Evolutionary conservation across 768 basidiomycete genomes (phyloP), one percentile per base, ranked within the genome.

Genomic region (Favolaschia claudopus): DNA sequence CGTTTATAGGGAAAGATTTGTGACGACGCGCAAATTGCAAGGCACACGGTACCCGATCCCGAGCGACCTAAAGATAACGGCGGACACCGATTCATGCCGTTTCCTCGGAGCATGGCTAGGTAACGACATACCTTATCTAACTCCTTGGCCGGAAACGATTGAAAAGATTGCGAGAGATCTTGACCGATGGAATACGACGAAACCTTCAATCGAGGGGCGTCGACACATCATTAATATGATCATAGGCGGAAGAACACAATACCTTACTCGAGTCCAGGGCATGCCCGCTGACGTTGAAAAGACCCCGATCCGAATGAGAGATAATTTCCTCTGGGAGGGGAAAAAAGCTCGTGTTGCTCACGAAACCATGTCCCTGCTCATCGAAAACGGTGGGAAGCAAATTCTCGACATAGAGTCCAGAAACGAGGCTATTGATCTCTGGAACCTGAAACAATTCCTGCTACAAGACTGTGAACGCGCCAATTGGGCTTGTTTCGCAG

Each of bases 231-330:
- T n/a, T n/a, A n/a, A n/a, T n/a, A n/a, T n/a, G n/a, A n/a, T n/a
- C n/a, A n/a, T n/a, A n/a, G n/a, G n/a, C n/a, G n/a, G n/a, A n/a
- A n/a, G n/a, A n/a, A n/a, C n/a, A n/a, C n/a, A n/a, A n/a, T 72
- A 64, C 51, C 49, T 68, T 1, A 58, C 69, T 0, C 52, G 48
- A 22, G 65, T 67, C 0, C 69, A 70, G 45, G 67, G 71, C 5
- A 72, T 27, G 24, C 43, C 43, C 24, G 12, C 17, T 17, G 22
- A 25, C 13, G 31, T 45, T 17, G 43, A 45, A 19, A n/a, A 45
- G 19, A 25, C 22, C 27, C 43, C 31, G 24, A 25, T 27, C 20
- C 24, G 43, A 45, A 45, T 45, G 43, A 8, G 27, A 45, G 43
- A 45, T 45, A 9, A 17, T 14, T 22, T 25, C 43, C 25, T 45